Percentiles rank a stretch among this genome's conserved stretches.
Evolutionary conservation across 1,284 basidiomycete genomes (phyloP).

Genomic region (Blastosporella zonata): DNA sequence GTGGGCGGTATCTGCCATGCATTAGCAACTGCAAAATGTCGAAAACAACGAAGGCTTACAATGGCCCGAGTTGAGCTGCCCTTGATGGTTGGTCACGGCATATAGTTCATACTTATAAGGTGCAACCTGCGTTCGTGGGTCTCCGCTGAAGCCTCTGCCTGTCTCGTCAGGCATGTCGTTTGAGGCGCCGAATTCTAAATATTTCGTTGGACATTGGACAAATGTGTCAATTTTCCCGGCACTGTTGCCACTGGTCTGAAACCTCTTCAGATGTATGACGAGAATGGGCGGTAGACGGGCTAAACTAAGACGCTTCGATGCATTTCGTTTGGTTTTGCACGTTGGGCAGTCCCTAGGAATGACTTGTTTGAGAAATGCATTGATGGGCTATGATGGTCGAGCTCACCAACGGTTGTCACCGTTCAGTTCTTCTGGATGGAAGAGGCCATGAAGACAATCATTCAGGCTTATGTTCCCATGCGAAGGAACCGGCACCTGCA

Average conservation of each 20-base stretch:
- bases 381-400: background rate
- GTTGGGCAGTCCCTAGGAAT: constrained; percentile 81
- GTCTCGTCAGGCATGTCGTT: constrained; percentile 68
- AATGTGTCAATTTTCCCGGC: constrained; percentile 93
- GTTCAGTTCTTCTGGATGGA: constrained; percentile 88
- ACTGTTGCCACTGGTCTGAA: constrained; percentile 89
- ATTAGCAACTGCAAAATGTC: constrained; percentile 3
- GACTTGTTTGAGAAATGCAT: constrained; percentile 1
- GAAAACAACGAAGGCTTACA: constrained; percentile 56
- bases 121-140: constrained; percentile 77
- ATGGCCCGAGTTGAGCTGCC: constrained; percentile 87
- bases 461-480: constrained; percentile 71
- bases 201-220: constrained; percentile 84
- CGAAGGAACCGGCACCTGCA: constrained; percentile 87
- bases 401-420: constrained; percentile 92
- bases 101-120: constrained; percentile 90
- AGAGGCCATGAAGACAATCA: constrained; percentile 88
- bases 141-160: constrained; percentile 49
- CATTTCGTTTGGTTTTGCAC: constrained; percentile 84
- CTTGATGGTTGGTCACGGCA: constrained; percentile 90
- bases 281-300: constrained; percentile 92
- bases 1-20: constrained; percentile 74
- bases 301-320: constrained; percentile 84
- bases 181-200: constrained; percentile 83
- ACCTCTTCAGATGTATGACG: constrained; percentile 95